Percentiles rank a stretch among this genome's conserved stretches.
Evolutionary conservation across 2,329 filamentous ascomycete genomes (phyloP).

Genomic region (Parastagonospora avenae): DNA sequence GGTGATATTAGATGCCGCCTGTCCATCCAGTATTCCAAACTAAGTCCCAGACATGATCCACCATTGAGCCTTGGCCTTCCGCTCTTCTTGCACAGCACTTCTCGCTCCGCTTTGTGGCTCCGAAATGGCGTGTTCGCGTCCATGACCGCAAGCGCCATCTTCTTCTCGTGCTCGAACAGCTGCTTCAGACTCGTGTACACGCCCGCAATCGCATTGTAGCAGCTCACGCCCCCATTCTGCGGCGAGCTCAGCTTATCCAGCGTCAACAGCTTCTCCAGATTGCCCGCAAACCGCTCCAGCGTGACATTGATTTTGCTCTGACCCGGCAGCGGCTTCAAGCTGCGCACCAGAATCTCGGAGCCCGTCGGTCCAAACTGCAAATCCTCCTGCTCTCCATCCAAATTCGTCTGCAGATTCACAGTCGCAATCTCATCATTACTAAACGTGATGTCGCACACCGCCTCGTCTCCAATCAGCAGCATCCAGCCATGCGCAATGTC

Average conservation of each 20-base stretch:
- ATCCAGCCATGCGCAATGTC: conserved; percentile 37
- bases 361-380: conserved; percentile 56
- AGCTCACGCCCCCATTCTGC: conserved; percentile 63
- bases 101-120: conserved; percentile 58
- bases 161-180: conserved; percentile 73
- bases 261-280: conserved; percentile 70
- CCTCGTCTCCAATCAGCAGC: conserved; percentile 43
- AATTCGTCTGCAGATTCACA: conserved; percentile 67
- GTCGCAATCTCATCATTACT: conserved; percentile 54
- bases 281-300: conserved; percentile 71
- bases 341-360: conserved; percentile 67
- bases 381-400: conserved; percentile 62
- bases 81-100: conserved; percentile 71
- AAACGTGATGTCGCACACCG: conserved; percentile 36
- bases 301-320: conserved; percentile 72
- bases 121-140: conserved; percentile 45
- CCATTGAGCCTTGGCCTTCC: conserved; percentile 75
- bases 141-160: conserved; percentile 42
- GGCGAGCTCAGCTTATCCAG: conserved; percentile 75
- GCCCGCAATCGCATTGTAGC: conserved; percentile 76
- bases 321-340: conserved; percentile 64
- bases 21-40: conserved; percentile 79
- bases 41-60: conserved; percentile 69
- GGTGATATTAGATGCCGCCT: conserved; percentile 54
- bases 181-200: conserved; percentile 72